These are phyloP conservation scores for Stipa capillata DNA, from an alignment of 176 grass and related monocot genomes.

Conservation along the genomic window DNA sequence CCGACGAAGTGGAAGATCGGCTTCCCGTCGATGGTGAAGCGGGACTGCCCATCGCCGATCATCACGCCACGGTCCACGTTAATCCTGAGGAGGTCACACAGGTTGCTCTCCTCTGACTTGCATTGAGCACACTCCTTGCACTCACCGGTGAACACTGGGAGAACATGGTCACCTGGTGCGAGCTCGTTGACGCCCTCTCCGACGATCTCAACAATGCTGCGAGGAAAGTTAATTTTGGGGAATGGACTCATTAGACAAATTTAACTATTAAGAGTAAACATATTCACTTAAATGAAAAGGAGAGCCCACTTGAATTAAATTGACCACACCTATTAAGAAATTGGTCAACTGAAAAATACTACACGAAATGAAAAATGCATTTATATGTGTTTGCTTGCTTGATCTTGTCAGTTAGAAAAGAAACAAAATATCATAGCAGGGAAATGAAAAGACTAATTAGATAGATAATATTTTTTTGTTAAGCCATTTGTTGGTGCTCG, in stretches of 20 bases:
- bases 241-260: background rate
- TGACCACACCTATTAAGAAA: background rate
- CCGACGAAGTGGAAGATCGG: conserved; percentile 79
- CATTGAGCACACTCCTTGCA: conserved; percentile 90
- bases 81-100: conserved; percentile 84
- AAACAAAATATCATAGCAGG: background rate
- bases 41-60: conserved; percentile 41
- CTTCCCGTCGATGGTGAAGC: conserved; percentile 53
- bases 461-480: background rate
- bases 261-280: background rate
- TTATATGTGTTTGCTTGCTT: background rate
- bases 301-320: background rate
- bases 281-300: background rate
- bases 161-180: conserved; percentile 66
- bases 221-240: background rate
- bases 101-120: conserved; percentile 77
- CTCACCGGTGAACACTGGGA: conserved; percentile 79
- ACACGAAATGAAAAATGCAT: background rate
- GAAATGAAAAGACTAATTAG: too few species aligned
- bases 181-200: conserved; percentile 74
- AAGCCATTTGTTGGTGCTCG: background rate
- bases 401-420: background rate
- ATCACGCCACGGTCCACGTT: conserved; percentile 67
- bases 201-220: conserved; percentile 76
- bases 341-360: background rate